Base-by-base conservation (phyloP, 139 green algal species). In the Parachlorella kessleri region DNA sequence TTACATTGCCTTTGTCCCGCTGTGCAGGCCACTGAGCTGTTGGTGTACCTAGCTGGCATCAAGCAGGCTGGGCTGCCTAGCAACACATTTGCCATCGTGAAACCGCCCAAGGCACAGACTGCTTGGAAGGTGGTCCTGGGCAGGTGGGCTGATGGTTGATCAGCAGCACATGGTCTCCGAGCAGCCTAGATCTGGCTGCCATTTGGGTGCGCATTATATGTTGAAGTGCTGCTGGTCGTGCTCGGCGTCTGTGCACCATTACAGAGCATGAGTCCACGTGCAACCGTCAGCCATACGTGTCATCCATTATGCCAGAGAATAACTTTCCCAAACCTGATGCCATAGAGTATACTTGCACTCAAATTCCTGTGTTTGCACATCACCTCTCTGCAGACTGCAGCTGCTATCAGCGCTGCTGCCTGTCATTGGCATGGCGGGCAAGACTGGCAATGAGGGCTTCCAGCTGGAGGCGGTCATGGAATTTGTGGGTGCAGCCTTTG, bases 401-500 rank as follows among this genome's bases (percentile, higher is more conserved):
- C 77, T 92, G 36, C 37, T 92, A 55, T 70, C 89, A 48, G 85
- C 88, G 54, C 75, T 97, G 28, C 80, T 96, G 28, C 92, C 93
- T 3, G 55, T 88, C 38, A 37, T 94, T 38, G 89, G 87, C 72
- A 82, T 91, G 3, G 80, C 77, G 41, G 59, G 38, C 1, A 82
- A 76, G 35, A 75, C 72, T 28, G 73, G 76, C 24, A 54, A 73
- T 28, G 84, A 90, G 2, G 92, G 92, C 41, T 94, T 97, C 39
- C 74, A 90, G 26, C 81, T 94, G 48, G 77, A 84, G 4, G 83
- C 88, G 33, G 70, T 96, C n/a, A 97, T 97, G 92, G 84, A 84
- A 21, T 97, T 93, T 69, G 82, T 94, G 21, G 86, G 82, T 28
- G 81, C 83, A 21, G 87, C 88, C 1, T 90, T 94, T 38, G 81